Evolutionary conservation across 2,329 filamentous ascomycete genomes (phyloP).

Genomic region (Xylaria sp.): DNA sequence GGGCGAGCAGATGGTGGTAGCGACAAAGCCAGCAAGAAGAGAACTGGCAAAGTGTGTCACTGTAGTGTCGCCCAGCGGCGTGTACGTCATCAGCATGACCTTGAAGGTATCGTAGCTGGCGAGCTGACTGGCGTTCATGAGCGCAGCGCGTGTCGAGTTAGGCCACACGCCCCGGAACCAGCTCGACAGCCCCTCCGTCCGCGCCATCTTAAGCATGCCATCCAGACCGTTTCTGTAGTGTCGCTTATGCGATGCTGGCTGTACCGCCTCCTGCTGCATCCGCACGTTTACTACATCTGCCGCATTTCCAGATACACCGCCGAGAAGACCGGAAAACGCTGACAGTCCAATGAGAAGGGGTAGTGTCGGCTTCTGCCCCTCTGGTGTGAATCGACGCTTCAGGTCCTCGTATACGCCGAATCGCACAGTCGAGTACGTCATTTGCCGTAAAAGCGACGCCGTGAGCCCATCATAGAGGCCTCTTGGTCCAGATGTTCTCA

Average conservation of each 20-base stretch:
- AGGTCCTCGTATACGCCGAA: slow-evolving; percentile 97
- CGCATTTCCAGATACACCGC: slow-evolving; percentile 90
- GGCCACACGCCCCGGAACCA: slow-evolving; percentile 89
- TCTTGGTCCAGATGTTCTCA: slow-evolving; percentile 76
- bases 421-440: slow-evolving; percentile 95
- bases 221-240: slow-evolving; percentile 92
- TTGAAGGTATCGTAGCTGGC: slow-evolving; percentile 89
- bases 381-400: slow-evolving; percentile 72
- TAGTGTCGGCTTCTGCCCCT: slow-evolving; percentile 69
- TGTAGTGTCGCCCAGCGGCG: slow-evolving; percentile 75
- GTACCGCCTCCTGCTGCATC: slow-evolving; percentile 92
- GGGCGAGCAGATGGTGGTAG: slow-evolving; percentile 84
- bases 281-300: slow-evolving; percentile 97
- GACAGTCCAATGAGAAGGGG: slow-evolving; percentile 84
- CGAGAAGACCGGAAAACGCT: slow-evolving; percentile 83
- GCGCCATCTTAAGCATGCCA: slow-evolving; percentile 86
- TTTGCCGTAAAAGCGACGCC: slow-evolving; percentile 89
- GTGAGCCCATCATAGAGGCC: slow-evolving; percentile 93
- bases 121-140: slow-evolving; percentile 87
- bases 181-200: slow-evolving; percentile 78
- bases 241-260: slow-evolving; percentile 76
- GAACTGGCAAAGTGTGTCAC: slow-evolving; percentile 81
- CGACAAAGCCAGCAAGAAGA: slow-evolving; percentile 82
- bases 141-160: slow-evolving; percentile 81
- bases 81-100: slow-evolving; percentile 71